phyloP scores from a whole-genome alignment of 768 basidiomycete genomes.

The Cystobasidium tubakii region DNA sequence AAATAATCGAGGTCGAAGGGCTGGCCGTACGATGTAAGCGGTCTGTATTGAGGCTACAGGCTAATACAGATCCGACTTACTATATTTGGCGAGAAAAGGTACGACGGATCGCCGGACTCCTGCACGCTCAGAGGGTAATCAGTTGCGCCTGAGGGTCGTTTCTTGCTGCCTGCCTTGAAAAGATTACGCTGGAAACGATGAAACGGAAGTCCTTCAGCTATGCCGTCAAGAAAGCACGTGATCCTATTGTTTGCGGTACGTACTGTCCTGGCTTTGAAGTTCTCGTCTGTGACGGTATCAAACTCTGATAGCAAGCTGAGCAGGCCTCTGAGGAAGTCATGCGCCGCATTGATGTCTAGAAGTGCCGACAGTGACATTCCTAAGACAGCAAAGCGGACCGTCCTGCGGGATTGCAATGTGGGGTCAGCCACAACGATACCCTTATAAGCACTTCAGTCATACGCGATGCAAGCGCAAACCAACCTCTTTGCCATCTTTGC shows the following conservation, averaged over 20 bases:
- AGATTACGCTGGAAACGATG: constrained; percentile 17
- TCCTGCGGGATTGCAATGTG: constrained; percentile 50
- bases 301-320: constrained; percentile 48
- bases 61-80: constrained; percentile 19
- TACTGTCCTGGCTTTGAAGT: constrained; percentile 37
- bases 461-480: not conserved
- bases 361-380: constrained; percentile 78
- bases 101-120: constrained; percentile 39
- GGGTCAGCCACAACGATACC: not conserved
- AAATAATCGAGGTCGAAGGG: constrained; percentile 86
- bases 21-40: constrained; percentile 50
- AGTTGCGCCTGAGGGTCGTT: constrained; percentile 30
- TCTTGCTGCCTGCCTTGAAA: constrained; percentile 37
- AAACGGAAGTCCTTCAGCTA: not conserved
- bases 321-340: constrained; percentile 71
- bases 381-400: constrained; percentile 72
- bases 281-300: constrained; percentile 43
- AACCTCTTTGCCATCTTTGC: constrained; percentile 28
- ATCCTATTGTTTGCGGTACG: not conserved
- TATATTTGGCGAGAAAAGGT: constrained; percentile 41
- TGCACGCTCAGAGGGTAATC: constrained; percentile 20
- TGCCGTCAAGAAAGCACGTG: not conserved
- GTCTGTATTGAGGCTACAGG: not conserved
- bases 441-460: too few species aligned
- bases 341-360: constrained; percentile 71